Evolutionary conservation across 768 basidiomycete species (phyloP).

Genomic region (Amanita thiersii): DNA sequence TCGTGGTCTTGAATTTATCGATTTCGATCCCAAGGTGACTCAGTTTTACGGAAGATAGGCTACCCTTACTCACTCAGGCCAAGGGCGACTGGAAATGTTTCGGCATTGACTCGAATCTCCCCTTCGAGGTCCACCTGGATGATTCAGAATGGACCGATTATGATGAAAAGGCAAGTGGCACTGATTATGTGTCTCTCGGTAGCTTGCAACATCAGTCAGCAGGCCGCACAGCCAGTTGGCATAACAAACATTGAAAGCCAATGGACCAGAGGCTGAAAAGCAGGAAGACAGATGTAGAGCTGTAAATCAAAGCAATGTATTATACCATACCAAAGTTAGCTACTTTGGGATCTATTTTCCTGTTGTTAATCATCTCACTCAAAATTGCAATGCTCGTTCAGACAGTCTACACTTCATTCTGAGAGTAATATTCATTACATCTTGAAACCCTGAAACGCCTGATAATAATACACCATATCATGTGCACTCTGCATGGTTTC

Average conservation of each 20-base stretch:
- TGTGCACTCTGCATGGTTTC: too few relatives aligned
- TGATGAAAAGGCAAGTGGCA: conserved; percentile 68
- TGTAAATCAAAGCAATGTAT: too few relatives aligned
- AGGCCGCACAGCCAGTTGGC: conserved; percentile 60
- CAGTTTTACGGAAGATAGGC: neutral
- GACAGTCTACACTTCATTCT: too few relatives aligned
- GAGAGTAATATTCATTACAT: too few relatives aligned
- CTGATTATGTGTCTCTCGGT: neutral
- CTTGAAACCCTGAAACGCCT: too few relatives aligned
- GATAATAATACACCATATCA: too few relatives aligned
- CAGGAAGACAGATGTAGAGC: neutral
- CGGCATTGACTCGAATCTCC: conserved; percentile 53
- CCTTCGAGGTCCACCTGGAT: conserved; percentile 57
- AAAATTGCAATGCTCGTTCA: too few relatives aligned
- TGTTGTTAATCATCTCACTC: too few relatives aligned
- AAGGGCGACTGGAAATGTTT: conserved; percentile 77
- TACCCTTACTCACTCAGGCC: neutral
- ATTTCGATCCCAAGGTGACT: conserved; percentile 52
- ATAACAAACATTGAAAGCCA: conserved; percentile 58
- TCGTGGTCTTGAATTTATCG: conserved; percentile 76
- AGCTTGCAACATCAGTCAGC: conserved; percentile 9
- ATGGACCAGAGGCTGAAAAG: conserved; percentile 55
- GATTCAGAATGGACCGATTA: conserved; percentile 77
- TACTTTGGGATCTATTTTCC: neutral
- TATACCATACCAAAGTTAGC: too few relatives aligned